phyloP scores from a whole-genome alignment of 2,329 filamentous ascomycete genomes.

The Corniculantispora saksenae region DNA sequence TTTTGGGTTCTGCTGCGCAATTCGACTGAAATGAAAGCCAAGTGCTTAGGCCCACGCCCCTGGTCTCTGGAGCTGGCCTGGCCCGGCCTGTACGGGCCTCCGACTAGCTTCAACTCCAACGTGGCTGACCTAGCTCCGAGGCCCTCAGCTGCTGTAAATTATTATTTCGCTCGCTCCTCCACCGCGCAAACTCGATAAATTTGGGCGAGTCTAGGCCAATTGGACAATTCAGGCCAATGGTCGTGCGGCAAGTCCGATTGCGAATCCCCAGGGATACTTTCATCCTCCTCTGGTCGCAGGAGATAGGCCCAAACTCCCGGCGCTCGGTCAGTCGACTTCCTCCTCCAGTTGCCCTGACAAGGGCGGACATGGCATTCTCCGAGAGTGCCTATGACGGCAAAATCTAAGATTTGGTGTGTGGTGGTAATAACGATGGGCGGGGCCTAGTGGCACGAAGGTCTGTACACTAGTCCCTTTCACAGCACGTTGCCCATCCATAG shows the following conservation, averaged over 20 bases:
- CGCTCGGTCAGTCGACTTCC: background rate
- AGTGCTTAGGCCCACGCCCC: slow-evolving; percentile 14
- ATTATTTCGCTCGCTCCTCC: background rate
- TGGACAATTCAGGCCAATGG: background rate
- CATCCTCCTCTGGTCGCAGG: background rate
- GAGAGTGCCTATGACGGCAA: slow-evolving; percentile 1
- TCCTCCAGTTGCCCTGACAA: slow-evolving; percentile 7
- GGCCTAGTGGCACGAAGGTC: slow-evolving; percentile 5
- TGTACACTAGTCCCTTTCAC: background rate
- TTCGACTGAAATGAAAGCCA: slow-evolving; percentile 13
- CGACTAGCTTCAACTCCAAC: background rate
- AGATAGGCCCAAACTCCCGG: background rate
- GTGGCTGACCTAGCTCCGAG: slow-evolving; percentile 7
- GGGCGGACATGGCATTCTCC: slow-evolving; percentile 9
- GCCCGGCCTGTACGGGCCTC: too few relatives aligned
- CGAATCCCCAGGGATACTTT: background rate
- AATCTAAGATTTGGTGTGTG: slow-evolving; percentile 15
- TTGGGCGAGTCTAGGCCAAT: background rate
- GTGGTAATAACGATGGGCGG: slow-evolving; percentile 13
- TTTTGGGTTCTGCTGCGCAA: background rate
- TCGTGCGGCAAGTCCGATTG: background rate
- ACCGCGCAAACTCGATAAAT: background rate
- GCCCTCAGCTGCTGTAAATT: slow-evolving; percentile 6
- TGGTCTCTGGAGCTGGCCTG: background rate
- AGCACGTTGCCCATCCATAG: background rate